Evolutionary conservation across 2,329 filamentous ascomycete species (phyloP), one percentile per base, ranked within the genome.

Genomic region (Paecilomyces fulvus): DNA sequence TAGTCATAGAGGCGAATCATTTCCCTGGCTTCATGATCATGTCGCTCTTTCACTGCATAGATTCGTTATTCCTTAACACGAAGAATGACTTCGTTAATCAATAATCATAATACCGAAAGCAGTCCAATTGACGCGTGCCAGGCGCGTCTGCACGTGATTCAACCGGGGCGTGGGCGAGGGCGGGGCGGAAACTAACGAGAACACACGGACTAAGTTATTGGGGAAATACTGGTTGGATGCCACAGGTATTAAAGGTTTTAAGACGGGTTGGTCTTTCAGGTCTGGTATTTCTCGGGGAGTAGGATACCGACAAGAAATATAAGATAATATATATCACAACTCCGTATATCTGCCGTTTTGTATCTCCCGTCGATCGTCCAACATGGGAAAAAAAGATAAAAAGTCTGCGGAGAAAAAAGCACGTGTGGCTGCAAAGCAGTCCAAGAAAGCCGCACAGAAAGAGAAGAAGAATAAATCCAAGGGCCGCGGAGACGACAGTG

Each of bases 401-500:
- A 84, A 78, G 73, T 76, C 73, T 4, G 81, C 82, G 11, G 78
- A 81, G 62, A 77, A 81, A 63, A 81, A 82, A 61, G 80, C 79
- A 54, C 80, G 80, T 55, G 77, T 79, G 54, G 79, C 81, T 3
- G 79, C 79, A n/a, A 95, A 95, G 76, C 89, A 94, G 72, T 87
- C 88, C 68, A 94, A 89, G 73, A 96, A 96, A 70, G 87, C 87
- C 28, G 76, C 78, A 30, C 78, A 83, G 63, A 82, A 82, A 58
- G 90, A 94, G 66, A 95, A 95, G 72, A 95, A 91, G 73, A 79
- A 82, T 65, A 91, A 92, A 72, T 78, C 79, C 12, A 83, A 89
- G 63, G 86, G 70, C 46, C 64, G 67, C 51, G 77, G 90, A 71
- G 87, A 88, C 28, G 92, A 92, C 71, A 92, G 89, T 68, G 92